These are phyloP conservation scores for Dalbergia cochinchinensis DNA, from an alignment of 306 rosid genomes.

Conservation along the genomic window DNA sequence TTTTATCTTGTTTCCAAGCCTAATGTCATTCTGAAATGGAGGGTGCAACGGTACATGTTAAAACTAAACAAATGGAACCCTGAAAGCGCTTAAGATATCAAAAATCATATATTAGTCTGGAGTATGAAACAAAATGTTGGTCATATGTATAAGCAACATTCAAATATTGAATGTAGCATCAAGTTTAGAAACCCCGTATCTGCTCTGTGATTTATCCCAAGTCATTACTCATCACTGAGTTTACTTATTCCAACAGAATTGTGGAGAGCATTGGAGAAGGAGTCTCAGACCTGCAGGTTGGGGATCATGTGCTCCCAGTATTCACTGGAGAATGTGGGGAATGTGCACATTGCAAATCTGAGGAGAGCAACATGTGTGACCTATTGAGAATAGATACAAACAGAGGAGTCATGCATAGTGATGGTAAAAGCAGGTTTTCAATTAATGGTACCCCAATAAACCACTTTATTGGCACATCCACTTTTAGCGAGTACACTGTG, in stretches of 20 bases:
- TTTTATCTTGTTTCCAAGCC: background rate
- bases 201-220: background rate
- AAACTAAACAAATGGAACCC: background rate
- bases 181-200: background rate
- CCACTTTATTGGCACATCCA: slow-evolving; percentile 56
- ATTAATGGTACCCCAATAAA: slow-evolving; percentile 49
- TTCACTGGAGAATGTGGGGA: slow-evolving; percentile 57
- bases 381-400: slow-evolving; percentile 47
- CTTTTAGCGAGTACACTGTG: slow-evolving; percentile 57
- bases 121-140: background rate
- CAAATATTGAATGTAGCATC: background rate
- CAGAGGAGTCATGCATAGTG: slow-evolving; percentile 52
- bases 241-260: slow-evolving; percentile 29
- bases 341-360: slow-evolving; percentile 54
- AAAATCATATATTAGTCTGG: background rate
- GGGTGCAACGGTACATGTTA: background rate
- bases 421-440: slow-evolving; percentile 53
- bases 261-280: slow-evolving; percentile 57
- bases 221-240: background rate
- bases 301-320: slow-evolving; percentile 58
- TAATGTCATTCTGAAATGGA: background rate
- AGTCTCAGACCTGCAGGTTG: slow-evolving; percentile 39
- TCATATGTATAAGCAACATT: background rate
- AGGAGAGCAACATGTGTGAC: slow-evolving; percentile 60
- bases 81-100: background rate